phyloP scores from a whole-genome alignment of 306 rosid species.

The Vigna angularis region DNA sequence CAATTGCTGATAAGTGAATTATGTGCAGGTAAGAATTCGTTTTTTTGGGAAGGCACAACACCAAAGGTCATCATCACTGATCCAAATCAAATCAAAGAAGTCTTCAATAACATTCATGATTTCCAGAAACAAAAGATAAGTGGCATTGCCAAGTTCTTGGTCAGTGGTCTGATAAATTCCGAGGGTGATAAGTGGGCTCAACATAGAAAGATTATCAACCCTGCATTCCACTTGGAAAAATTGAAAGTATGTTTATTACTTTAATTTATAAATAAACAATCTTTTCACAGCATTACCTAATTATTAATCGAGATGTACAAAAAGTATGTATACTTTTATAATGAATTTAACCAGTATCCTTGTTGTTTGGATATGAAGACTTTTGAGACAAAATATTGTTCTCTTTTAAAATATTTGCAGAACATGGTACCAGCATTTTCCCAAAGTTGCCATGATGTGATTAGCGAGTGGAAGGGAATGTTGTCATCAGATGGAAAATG shows the following conservation, averaged over 20 bases:
- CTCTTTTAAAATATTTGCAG: constrained; percentile 24
- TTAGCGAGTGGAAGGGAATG: constrained; percentile 47
- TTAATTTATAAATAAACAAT: no score
- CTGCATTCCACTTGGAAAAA: constrained; percentile 52
- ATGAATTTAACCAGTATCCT: no score
- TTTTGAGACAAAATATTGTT: no score
- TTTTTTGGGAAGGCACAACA: constrained; percentile 46
- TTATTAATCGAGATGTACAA: no score
- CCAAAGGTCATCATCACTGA: constrained; percentile 47
- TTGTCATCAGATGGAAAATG: constrained; percentile 37
- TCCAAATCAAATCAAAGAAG: constrained; percentile 45
- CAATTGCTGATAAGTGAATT: background rate
- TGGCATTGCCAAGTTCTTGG: background rate
- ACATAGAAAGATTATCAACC: constrained; percentile 58
- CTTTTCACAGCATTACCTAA: no score
- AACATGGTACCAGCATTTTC: constrained; percentile 37
- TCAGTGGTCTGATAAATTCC: background rate
- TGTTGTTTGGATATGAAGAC: no score
- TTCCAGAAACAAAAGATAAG: constrained; percentile 19
- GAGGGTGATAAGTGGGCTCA: constrained; percentile 55
- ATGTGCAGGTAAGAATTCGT: constrained; percentile 38
- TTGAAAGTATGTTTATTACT: constrained; percentile 50
- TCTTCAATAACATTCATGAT: constrained; percentile 35
- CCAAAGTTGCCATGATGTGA: constrained; percentile 42
- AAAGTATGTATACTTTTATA: no score